Base-by-base conservation (phyloP, 164 flowering plant species). In the Vitis rupestris region DNA sequence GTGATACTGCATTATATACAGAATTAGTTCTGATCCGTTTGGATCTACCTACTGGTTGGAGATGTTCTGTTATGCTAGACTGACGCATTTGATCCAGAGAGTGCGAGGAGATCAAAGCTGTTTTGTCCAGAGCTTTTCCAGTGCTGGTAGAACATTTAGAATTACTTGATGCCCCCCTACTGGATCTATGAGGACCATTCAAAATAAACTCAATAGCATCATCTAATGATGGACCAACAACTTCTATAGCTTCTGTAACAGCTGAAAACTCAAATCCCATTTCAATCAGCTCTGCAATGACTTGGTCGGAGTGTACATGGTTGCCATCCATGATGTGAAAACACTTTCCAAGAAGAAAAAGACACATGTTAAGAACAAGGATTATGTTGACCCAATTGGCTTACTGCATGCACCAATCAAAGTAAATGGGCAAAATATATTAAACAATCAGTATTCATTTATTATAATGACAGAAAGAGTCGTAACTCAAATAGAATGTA, bases 181-280 rank as follows among this genome's bases (percentile, higher is more conserved):
- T 52, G 27, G 59, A 68, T 62, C 78, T 69, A 23, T 61, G 19
- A 67, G 78, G 62, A 52, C 65, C 75, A 68, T 78, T 84, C 74
- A 87, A 48, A 23, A 90, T 75, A 80, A 75, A 86, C 61, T 86
- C 87, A 51, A 86, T 68, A 4, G 86, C 88, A 63, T 69, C 70
- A 59, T 85, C 77, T 30, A 86, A 47, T 19, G 86, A 81, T 61
- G 88, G 81, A 48, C 97, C 97, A 10, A 84, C 91, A 6, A 77
- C 80, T 67, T 85, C 71, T 69, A 88, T 69, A 50, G 94, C 97
- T 74, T 85, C 84, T 29, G 64, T 62, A 57, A 74, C 82, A 51
- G 50, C 63, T 54, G 83, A 74, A 49, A 72, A 60, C 37, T 87
- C 88, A 78, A 89, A 92, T 19, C 94, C 94, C 94, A 89, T 89